Percentiles rank a stretch among this genome's conserved stretches.
Evolutionary conservation across 768 basidiomycete genomes (phyloP).

Genomic region (Hebeloma cylindrosporum): DNA sequence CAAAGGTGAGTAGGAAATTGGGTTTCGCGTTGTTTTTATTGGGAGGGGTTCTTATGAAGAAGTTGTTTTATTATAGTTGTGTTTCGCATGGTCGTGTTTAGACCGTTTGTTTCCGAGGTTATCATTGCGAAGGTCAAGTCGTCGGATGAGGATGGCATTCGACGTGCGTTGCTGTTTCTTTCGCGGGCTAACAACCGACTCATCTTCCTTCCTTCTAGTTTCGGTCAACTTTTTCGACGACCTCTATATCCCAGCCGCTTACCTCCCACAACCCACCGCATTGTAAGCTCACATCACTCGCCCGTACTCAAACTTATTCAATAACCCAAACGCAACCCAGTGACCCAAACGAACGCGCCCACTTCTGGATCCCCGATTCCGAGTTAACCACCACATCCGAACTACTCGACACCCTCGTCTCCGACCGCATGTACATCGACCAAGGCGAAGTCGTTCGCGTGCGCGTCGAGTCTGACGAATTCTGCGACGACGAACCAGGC

Average conservation of each 20-base stretch:
- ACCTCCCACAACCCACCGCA: neutral
- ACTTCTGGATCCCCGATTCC: conserved; percentile 78
- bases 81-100: conserved; percentile 88
- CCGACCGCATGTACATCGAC: conserved; percentile 81
- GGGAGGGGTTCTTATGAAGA: neutral
- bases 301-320: no score
- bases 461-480: conserved; percentile 79
- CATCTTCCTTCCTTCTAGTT: conserved; percentile 44
- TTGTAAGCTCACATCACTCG: conserved; percentile 2
- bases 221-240: conserved; percentile 93
- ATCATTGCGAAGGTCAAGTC: conserved; percentile 87
- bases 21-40: neutral
- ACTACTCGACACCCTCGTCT: conserved; percentile 64
- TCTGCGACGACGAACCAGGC: conserved; percentile 84
- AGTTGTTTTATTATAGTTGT: conserved; percentile 50
- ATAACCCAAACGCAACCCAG: conserved; percentile 43
- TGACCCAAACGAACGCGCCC: conserved; percentile 78
- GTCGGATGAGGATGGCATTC: conserved; percentile 81
- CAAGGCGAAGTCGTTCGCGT: conserved; percentile 73
- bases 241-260: conserved; percentile 70
- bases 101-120: conserved; percentile 89
- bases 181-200: neutral
- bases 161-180: conserved; percentile 54
- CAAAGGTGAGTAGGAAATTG: conserved; percentile 57
- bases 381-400: conserved; percentile 54